These are phyloP conservation scores for Gloeopeniophorella convolvens DNA, from an alignment of 768 basidiomycete species.

Conservation along the genomic window DNA sequence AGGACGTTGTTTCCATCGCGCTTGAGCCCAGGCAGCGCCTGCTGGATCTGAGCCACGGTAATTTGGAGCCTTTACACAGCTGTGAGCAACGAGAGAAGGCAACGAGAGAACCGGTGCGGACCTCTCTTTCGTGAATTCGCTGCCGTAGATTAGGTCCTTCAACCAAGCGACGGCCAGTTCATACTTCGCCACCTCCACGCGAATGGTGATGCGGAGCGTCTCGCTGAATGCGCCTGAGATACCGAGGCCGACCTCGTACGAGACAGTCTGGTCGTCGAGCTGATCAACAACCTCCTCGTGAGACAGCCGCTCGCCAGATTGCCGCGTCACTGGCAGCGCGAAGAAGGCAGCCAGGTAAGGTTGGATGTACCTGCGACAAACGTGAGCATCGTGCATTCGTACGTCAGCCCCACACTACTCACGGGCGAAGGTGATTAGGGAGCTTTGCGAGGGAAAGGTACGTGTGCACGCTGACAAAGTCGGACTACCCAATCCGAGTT, in stretches of 20 bases:
- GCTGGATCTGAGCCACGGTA: constrained; percentile 80
- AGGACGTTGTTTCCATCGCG: constrained; percentile 81
- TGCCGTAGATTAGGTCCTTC: constrained; percentile 68
- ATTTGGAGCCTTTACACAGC: constrained; percentile 59
- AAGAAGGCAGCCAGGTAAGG: constrained; percentile 83
- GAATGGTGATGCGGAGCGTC: constrained; percentile 65
- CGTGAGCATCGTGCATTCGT: constrained; percentile 4
- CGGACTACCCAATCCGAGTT: constrained; percentile 50
- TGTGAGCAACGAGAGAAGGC: background rate
- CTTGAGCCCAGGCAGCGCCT: constrained; percentile 87
- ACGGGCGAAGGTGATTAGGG: constrained; percentile 73
- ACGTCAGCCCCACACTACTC: constrained; percentile 25
- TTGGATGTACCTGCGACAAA: constrained; percentile 53
- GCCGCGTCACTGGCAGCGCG: constrained; percentile 70
- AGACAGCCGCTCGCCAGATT: constrained; percentile 59
- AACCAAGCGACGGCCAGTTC: constrained; percentile 82
- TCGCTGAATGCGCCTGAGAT: constrained; percentile 61
- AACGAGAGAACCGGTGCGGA: constrained; percentile 25
- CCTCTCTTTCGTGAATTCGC: constrained; percentile 77
- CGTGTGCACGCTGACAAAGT: constrained; percentile 80
- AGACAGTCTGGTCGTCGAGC: constrained; percentile 87
- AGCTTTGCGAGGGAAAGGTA: constrained; percentile 72
- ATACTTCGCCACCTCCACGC: constrained; percentile 78
- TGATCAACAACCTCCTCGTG: constrained; percentile 90
- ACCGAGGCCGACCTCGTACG: constrained; percentile 71